Conservation (phyloP, 257 asterid genomes). For the Schizonepeta tenuifolia region DNA sequence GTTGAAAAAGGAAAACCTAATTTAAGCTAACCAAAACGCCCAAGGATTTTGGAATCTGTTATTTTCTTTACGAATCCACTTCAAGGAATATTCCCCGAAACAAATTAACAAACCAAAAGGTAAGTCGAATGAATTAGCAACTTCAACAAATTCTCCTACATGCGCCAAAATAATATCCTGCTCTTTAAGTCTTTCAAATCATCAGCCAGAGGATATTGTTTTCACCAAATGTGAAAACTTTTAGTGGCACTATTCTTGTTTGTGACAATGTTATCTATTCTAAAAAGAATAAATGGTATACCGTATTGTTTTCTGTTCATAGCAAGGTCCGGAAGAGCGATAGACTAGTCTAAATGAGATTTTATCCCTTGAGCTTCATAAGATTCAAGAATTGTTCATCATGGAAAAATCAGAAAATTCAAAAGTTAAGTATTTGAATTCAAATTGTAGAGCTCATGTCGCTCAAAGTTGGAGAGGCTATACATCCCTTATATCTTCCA, state of each 20-base stretch:
- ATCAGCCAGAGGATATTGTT: not conserved
- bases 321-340: not conserved
- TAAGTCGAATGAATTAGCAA: not conserved
- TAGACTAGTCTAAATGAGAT: not conserved
- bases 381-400: not conserved
- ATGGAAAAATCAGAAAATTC: no score
- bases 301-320: not conserved
- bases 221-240: not conserved
- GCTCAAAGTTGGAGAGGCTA: not conserved
- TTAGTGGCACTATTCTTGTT: not conserved
- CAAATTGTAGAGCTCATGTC: no score
- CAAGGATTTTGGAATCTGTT: not conserved
- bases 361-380: slow-evolving; percentile 10
- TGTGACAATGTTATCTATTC: not conserved
- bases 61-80: slow-evolving; percentile 1
- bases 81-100: not conserved
- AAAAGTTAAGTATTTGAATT: no score
- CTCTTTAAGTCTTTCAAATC: not conserved
- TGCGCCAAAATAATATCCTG: not conserved
- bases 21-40: not conserved
- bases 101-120: not conserved
- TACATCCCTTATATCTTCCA: not conserved
- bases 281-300: no score
- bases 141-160: not conserved
- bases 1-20: not conserved